A percentile compares a stretch with the other conserved stretches of the same genome.
phyloP scores from a whole-genome alignment of 352 stramenopile genomes.

The Pythium myriotylum region DNA sequence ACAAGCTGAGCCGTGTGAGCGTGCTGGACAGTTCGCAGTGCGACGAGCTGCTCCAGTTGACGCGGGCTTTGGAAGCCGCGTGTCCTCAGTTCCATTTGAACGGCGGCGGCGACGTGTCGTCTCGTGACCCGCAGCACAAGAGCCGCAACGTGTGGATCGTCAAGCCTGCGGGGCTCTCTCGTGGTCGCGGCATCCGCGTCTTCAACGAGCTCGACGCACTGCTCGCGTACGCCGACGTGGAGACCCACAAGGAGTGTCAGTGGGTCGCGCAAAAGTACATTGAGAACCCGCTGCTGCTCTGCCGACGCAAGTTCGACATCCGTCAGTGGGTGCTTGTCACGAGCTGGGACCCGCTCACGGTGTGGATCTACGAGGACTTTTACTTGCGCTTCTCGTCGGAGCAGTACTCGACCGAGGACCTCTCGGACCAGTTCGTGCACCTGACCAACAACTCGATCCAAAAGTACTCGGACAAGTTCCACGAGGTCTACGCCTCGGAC shows the following conservation, averaged over 20 bases:
- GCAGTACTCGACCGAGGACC: slow-evolving; percentile 76
- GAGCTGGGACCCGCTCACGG: slow-evolving; percentile 92
- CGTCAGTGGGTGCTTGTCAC: slow-evolving; percentile 93
- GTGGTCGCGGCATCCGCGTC: slow-evolving; percentile 85
- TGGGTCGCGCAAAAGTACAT: slow-evolving; percentile 92
- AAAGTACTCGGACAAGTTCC: slow-evolving; percentile 91
- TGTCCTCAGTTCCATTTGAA: slow-evolving; percentile 82
- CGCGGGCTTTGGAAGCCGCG: slow-evolving; percentile 35
- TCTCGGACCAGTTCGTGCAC: slow-evolving; percentile 90
- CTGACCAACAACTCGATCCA: slow-evolving; percentile 95
- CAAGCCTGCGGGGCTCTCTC: slow-evolving; percentile 89
- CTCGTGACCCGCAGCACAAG: slow-evolving; percentile 15
- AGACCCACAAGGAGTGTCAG: slow-evolving; percentile 86
- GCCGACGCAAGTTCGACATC: slow-evolving; percentile 92
- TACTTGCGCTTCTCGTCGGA: slow-evolving; percentile 92
- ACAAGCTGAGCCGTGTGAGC: slow-evolving; percentile 46
- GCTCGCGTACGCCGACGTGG: slow-evolving; percentile 83
- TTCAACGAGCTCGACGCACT: slow-evolving; percentile 86
- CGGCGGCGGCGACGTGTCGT: slow-evolving; percentile 43
- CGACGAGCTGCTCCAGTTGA: slow-evolving; percentile 38
- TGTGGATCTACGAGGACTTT: slow-evolving; percentile 93
- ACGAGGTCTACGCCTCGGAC: slow-evolving; percentile 70
- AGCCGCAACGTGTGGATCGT: slow-evolving; percentile 94
- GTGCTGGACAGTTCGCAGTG: slow-evolving; percentile 29
- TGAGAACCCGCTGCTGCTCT: slow-evolving; percentile 85